phyloP scores from a whole-genome alignment of 768 basidiomycete species.

The Inosperma sp. region DNA sequence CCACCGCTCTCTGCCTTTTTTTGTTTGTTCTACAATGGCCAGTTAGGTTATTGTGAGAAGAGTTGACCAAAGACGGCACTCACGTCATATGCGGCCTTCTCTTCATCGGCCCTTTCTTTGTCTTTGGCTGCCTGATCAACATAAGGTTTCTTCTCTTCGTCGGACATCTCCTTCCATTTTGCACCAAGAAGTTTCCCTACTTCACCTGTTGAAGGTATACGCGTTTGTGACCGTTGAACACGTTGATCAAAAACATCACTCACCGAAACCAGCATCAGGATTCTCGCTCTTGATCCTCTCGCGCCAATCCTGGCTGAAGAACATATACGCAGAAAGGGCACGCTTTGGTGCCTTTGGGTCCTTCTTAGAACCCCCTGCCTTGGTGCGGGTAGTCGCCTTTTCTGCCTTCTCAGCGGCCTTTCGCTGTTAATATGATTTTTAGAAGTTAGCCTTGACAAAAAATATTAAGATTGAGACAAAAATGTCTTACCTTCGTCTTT shows the following conservation, averaged over 20 bases:
- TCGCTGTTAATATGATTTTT: conserved; percentile 41
- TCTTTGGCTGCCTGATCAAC: conserved; percentile 80
- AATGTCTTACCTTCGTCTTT: conserved; percentile 55
- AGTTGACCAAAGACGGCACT: not conserved
- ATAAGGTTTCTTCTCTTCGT: conserved; percentile 94
- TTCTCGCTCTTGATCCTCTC: conserved; percentile 95
- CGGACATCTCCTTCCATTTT: conserved; percentile 95
- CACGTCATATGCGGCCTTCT: conserved; percentile 57
- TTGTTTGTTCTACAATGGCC: conserved; percentile 21
- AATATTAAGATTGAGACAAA: conserved; percentile 18
- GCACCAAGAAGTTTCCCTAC: conserved; percentile 92
- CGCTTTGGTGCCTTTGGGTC: conserved; percentile 87
- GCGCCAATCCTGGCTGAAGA: conserved; percentile 95
- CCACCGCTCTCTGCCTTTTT: conserved; percentile 25
- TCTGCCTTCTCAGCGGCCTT: conserved; percentile 74
- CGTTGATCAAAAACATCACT: conserved; percentile 20
- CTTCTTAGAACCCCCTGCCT: conserved; percentile 54
- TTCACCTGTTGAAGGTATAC: conserved; percentile 53
- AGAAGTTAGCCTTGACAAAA: not conserved
- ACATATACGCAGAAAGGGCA: conserved; percentile 96
- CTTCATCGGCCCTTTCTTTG: conserved; percentile 82
- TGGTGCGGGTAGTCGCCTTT: conserved; percentile 40
- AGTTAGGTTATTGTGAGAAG: not conserved
- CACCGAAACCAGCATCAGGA: conserved; percentile 91
- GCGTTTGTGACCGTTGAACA: not conserved